These are phyloP conservation scores for Tulasnella sp. DNA, from an alignment of 768 basidiomycete species.

Conservation along the genomic window DNA sequence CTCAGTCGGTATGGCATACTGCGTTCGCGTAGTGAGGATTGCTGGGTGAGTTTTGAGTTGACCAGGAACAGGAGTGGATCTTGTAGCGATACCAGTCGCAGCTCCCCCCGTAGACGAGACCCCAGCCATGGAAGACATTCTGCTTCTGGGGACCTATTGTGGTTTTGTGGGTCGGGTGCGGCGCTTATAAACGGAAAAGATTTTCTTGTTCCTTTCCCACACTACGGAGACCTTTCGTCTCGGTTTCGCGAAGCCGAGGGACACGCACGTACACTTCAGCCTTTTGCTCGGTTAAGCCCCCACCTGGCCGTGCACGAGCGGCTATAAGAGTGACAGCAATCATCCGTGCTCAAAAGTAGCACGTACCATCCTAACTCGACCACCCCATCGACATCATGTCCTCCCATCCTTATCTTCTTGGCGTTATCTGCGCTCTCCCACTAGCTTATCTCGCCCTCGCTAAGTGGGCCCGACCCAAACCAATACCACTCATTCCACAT, in stretches of 20 bases:
- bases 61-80: background rate
- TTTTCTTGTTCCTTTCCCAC: background rate
- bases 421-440: background rate
- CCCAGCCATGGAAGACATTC: background rate
- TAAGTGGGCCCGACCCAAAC: background rate
- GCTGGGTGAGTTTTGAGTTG: slow-evolving; percentile 30
- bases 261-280: no score
- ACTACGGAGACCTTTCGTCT: background rate
- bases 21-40: slow-evolving; percentile 60
- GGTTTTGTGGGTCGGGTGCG: no score
- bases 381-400: background rate
- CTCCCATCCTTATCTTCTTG: background rate
- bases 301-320: background rate
- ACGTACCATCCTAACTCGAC: no score
- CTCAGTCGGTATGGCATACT: slow-evolving; percentile 67
- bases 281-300: no score
- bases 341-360: no score
- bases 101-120: background rate
- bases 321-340: no score
- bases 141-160: background rate
- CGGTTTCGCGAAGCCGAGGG: background rate
- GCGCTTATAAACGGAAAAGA: background rate
- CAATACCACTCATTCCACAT: background rate
- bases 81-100: background rate
- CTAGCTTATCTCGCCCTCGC: background rate